These are phyloP conservation scores for Ustilago vetiveriae DNA, from an alignment of 1,284 basidiomycete genomes.

Conservation along the genomic window DNA sequence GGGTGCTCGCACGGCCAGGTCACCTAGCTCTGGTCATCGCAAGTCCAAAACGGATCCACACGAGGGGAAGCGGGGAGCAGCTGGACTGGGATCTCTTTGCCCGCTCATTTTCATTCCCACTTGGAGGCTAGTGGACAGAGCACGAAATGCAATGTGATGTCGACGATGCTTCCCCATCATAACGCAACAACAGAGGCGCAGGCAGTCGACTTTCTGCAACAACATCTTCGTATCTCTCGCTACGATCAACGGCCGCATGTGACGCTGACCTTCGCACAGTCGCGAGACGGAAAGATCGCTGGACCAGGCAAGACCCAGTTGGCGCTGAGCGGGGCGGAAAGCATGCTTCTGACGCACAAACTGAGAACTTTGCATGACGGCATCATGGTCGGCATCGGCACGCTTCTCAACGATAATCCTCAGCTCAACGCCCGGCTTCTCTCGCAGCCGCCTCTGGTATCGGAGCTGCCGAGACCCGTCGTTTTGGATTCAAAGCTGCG, in stretches of 20 bases:
- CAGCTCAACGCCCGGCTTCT: slow-evolving; percentile 76
- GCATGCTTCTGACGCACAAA: slow-evolving; percentile 95
- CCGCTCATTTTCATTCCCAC: too few relatives aligned
- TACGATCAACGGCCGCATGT: slow-evolving; percentile 58
- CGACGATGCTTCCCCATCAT: not conserved
- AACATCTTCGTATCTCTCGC: slow-evolving; percentile 7
- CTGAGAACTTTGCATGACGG: slow-evolving; percentile 81
- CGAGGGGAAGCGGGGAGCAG: too few relatives aligned
- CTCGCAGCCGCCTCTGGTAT: slow-evolving; percentile 37
- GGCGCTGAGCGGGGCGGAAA: slow-evolving; percentile 83
- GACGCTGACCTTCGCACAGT: slow-evolving; percentile 95
- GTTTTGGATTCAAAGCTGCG: slow-evolving; percentile 82
- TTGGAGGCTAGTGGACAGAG: too few relatives aligned
- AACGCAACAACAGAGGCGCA: slow-evolving; percentile 11
- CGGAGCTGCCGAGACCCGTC: slow-evolving; percentile 77
- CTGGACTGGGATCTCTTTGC: too few relatives aligned
- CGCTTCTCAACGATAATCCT: slow-evolving; percentile 89
- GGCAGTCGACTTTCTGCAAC: slow-evolving; percentile 14
- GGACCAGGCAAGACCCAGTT: slow-evolving; percentile 79
- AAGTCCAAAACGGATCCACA: too few relatives aligned
- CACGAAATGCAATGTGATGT: too few relatives aligned
- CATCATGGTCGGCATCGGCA: slow-evolving; percentile 90
- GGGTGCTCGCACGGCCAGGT: too few relatives aligned
- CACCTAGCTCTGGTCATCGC: too few relatives aligned
- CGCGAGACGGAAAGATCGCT: slow-evolving; percentile 90